Conservation (phyloP, 1,139 yeast species). For the Kluyveromyces sp. region DNA sequence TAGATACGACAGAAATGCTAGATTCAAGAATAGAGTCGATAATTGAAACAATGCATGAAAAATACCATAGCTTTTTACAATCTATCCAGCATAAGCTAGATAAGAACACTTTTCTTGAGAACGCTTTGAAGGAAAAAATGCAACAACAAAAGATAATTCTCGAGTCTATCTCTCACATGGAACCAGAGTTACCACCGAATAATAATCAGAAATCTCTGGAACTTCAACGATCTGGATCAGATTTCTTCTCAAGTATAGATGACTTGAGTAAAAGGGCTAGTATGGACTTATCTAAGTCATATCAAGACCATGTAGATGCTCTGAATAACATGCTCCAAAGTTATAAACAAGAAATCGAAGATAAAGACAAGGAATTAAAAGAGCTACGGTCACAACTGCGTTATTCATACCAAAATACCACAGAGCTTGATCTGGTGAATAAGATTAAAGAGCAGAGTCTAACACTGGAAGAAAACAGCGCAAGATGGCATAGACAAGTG, state of each 20-base stretch:
- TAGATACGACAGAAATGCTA: constrained; percentile 7
- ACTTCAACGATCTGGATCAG: constrained; percentile 7
- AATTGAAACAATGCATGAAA: constrained; percentile 24
- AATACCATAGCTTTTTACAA: constrained; percentile 24
- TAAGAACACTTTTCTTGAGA: constrained; percentile 16
- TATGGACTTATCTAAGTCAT: constrained; percentile 16
- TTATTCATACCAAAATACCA: constrained; percentile 15
- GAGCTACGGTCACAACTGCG: constrained; percentile 18
- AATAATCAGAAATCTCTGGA: constrained; percentile 10
- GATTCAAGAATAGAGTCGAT: constrained; percentile 23
- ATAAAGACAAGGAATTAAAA: constrained; percentile 19
- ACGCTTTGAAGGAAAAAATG: constrained; percentile 15
- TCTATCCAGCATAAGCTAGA: constrained; percentile 19
- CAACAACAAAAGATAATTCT: constrained; percentile 17
- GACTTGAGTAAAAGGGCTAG: constrained; percentile 32
- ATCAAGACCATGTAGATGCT: constrained; percentile 16
- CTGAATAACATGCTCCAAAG: constrained; percentile 12
- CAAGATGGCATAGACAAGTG: constrained; percentile 19
- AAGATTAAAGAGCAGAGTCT: constrained; percentile 16
- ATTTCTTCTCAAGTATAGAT: constrained; percentile 20
- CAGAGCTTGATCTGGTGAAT: constrained; percentile 15
- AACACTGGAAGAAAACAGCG: constrained; percentile 6
- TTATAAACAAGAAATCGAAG: constrained; percentile 11
- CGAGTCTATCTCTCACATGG: constrained; percentile 7
- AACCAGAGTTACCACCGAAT: constrained; percentile 4